A percentile compares a stretch with the other conserved stretches of the same genome.
phyloP scores from a whole-genome alignment of 331 rosid genomes.

The Pyrus hybrid region DNA sequence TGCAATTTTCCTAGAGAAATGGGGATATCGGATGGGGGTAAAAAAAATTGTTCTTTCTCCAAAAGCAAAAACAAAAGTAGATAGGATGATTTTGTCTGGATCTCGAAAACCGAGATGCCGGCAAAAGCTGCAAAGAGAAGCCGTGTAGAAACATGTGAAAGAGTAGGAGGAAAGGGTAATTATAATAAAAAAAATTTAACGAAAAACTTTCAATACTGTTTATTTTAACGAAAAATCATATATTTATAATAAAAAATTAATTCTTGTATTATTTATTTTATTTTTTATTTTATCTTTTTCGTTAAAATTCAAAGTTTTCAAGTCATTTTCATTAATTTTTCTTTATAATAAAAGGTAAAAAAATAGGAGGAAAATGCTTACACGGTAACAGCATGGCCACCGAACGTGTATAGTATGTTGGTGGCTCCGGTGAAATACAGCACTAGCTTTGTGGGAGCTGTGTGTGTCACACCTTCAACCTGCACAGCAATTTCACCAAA shows the following conservation, averaged over 20 bases:
- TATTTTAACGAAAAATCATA: rapidly evolving
- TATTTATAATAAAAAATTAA: no score
- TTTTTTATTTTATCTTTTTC: no score
- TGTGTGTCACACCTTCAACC: constrained; percentile 58
- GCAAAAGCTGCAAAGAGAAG: constrained; percentile 54
- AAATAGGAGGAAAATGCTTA: constrained; percentile 24
- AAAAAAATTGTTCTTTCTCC: constrained; percentile 8
- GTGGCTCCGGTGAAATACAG: constrained; percentile 98
- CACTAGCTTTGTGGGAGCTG: constrained; percentile 68
- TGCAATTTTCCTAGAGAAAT: constrained; percentile 1
- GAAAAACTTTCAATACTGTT: rapidly evolving
- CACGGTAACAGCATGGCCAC: constrained; percentile 99
- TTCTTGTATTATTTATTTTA: no score
- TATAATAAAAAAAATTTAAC: background rate
- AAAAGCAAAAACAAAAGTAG: constrained; percentile 23
- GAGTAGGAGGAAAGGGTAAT: background rate
- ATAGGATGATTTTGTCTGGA: constrained; percentile 29
- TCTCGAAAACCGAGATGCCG: constrained; percentile 30
- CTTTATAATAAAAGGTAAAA: background rate
- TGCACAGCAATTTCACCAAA: constrained; percentile 7
- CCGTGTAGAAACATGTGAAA: constrained; percentile 15
- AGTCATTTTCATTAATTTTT: rapidly evolving
- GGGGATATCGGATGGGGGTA: background rate
- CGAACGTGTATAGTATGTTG: constrained; percentile 92
- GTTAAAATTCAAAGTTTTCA: no score